Evolutionary conservation across 2,329 filamentous ascomycete genomes (phyloP).

Genomic region (Aspergillus sp.): DNA sequence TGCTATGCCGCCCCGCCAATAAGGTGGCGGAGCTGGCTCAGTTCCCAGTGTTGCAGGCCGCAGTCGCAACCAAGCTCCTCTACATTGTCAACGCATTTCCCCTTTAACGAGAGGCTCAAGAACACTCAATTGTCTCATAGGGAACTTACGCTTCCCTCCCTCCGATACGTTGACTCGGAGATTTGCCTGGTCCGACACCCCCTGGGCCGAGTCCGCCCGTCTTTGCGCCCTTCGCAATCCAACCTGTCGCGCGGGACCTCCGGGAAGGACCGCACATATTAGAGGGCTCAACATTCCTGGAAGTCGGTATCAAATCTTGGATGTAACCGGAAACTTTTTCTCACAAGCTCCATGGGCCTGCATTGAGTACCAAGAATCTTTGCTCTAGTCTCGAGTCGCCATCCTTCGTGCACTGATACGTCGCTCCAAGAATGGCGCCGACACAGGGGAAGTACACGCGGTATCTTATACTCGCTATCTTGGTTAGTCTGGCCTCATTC

Average conservation of each 20-base stretch:
- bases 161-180: not conserved
- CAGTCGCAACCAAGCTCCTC: not conserved
- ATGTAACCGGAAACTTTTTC: no score
- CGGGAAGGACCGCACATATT: not conserved
- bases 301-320: not conserved
- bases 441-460: slow-evolving; percentile 17
- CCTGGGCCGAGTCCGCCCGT: not conserved
- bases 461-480: slow-evolving; percentile 19
- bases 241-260: not conserved
- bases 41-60: not conserved
- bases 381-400: not conserved
- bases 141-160: not conserved
- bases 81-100: not conserved
- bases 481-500: slow-evolving; percentile 6
- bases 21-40: not conserved
- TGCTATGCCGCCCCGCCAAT: slow-evolving; percentile 7
- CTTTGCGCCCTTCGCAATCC: not conserved
- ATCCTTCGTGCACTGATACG: slow-evolving; percentile 60
- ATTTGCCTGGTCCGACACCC: not conserved
- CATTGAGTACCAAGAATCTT: not conserved
- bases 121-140: not conserved
- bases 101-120: not conserved
- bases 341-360: not conserved
- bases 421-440: slow-evolving; percentile 16
- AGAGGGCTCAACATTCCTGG: not conserved